These are phyloP conservation scores for Nemophila menziesii DNA, from an alignment of 257 asterid species.

Conservation along the genomic window DNA sequence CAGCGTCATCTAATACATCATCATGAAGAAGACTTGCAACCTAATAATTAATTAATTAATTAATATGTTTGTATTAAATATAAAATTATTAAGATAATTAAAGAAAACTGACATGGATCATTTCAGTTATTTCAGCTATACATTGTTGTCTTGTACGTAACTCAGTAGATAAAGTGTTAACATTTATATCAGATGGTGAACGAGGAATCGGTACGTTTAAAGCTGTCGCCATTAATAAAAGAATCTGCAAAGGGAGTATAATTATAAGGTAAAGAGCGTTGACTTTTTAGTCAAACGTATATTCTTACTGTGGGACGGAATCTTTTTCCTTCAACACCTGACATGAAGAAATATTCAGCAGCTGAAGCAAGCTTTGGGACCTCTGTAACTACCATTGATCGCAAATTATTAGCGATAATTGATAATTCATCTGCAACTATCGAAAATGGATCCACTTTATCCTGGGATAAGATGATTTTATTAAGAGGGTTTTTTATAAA, in stretches of 20 bases:
- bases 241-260: conserved; percentile 47
- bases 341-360: conserved; percentile 81
- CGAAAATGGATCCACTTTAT: conserved; percentile 80
- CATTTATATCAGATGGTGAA: conserved; percentile 31
- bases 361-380: conserved; percentile 99
- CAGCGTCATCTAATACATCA: conserved; percentile 97
- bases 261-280: neutral
- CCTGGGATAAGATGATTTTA: too few relatives aligned
- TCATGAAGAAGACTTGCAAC: conserved; percentile 99
- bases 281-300: neutral
- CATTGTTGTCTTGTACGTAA: conserved; percentile 79
- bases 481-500: too few relatives aligned
- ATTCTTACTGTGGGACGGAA: conserved; percentile 91
- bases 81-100: too few relatives aligned
- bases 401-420: conserved; percentile 62
- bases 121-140: conserved; percentile 92
- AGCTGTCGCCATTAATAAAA: conserved; percentile 96
- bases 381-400: conserved; percentile 97
- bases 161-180: conserved; percentile 35
- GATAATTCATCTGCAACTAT: conserved; percentile 95
- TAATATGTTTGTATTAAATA: neutral
- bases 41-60: conserved; percentile 16
- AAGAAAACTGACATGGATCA: conserved; percentile 75
- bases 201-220: conserved; percentile 43
- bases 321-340: conserved; percentile 93